Base-by-base conservation (phyloP, 768 basidiomycete species). In the Russula sp. region DNA sequence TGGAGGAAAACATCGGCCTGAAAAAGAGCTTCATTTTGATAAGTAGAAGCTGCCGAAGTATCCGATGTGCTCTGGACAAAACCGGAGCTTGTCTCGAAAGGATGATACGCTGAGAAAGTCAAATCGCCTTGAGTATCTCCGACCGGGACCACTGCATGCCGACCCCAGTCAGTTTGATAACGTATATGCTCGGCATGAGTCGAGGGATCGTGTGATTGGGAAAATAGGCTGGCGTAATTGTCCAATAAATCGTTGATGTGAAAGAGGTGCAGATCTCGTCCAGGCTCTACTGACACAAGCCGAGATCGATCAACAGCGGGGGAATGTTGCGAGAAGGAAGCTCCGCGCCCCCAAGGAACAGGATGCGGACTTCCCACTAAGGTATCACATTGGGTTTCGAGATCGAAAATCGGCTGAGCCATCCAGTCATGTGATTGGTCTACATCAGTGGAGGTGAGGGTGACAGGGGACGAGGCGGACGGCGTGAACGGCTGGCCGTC, bases 31-130 rank as follows among this genome's bases (percentile, higher is more conserved):
- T 44, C 53, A 37, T 22, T 37, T 51, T 57, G 40, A 42, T 35
- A 35, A 60, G 20, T 51, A 2, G 42, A 51, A 51, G 13, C 11
- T 32, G 8, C 40, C 1, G 55, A 1, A 6, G 32, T 9, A 45
- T 62, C 10, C 13, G 49, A 9, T 18, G 40, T 45, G 22, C 34
- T 51, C 14, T 57, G 49, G 32, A 45, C 32, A 4, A 45, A 51
- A n/a, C 22, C 55, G 55, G 61, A 42, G 50, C 8, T 39, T 34
- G 49, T 49, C 34, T 27, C 34, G 61, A 57, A 45, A n/a, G 34
- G 9, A 10, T n/a, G 61, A 35, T 35, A 44, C 4, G 27, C 32
- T 16, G 31, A 40, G 14, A 18, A 42, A 13, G 55, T 18, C 22
- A 11, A 32, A 4, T 32, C n/a, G 50, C 34, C 49, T 22, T 45